Evolutionary conservation across 108 stramenopile genomes (phyloP), one percentile per base, ranked within the genome.

Genomic region (Discostella stelligeroides): DNA sequence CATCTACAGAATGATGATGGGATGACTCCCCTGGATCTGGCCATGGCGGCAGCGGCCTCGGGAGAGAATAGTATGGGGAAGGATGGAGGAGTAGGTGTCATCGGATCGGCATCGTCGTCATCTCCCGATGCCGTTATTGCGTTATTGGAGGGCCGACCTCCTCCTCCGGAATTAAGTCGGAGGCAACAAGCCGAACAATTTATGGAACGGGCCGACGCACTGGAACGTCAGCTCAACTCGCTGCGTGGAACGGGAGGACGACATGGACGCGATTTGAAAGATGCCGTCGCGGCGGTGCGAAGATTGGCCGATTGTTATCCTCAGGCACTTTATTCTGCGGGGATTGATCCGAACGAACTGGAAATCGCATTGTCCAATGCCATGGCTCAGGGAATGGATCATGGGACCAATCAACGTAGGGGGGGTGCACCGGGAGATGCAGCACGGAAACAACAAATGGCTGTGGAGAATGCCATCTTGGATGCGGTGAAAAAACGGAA

Each of bases 1-100:
- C 91, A 90, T 66, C 60, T 95, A 28, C 91, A 95, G 66, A 95
- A 95, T 57, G 91, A 95, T 53, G 91, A 95, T 61, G 91, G 90
- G n/a, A 95, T 92, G 91, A 95, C 94, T 0, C 91, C 94, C 0
- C 78, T 95, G 38, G 94, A 95, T 66, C 67, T 95, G 56, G 89
- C 90, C 28, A 60, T 92, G 51, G 85, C 85, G 24, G 91, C 89
- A 49, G 83, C 86, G 65, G 10, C 15, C 27, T 25, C 27, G 28
- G 53, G 27, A 15, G 28, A 15, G 2, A 25, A 25, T 3, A 25
- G 28, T 0, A 28, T 13, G 13, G 53, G 53, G 11, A 15, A 7
- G 7, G 15, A 17, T 7, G n/a, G n/a, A n/a, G n/a, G n/a, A n/a
- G n/a, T n/a, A n/a, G n/a, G n/a, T n/a, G n/a, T n/a, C n/a, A n/a